Evolutionary conservation across 23 red algal species (phyloP), one percentile per base, ranked within the genome.

Genomic region (Gracilaria vermiculophylla): DNA sequence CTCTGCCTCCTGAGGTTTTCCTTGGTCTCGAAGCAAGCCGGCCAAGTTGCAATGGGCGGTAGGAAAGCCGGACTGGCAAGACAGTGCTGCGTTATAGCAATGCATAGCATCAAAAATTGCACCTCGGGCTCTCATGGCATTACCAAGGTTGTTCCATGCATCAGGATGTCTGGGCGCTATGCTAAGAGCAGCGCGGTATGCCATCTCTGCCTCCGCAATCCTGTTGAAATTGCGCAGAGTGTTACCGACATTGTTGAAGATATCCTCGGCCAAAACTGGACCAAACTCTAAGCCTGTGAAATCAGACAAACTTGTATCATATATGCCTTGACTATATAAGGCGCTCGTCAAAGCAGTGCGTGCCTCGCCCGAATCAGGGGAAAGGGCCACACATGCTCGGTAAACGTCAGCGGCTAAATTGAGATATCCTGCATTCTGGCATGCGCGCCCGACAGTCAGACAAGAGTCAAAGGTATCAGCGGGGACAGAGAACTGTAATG

Each of bases 131-230:
- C 88, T 71, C 78, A 92, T 82, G 4, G 77, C 88, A 41, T 83
- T 92, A 0, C 88, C 88, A 29, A 92, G 77, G 78, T 92, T 92
- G 57, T 92, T 92, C 78, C 77, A 83, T 16, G 88, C 88, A 12
- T 82, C 47, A 33, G 88, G 55, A 83, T 92, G 88, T 37, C 64
- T 57, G 7, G 88, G 88, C 19, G 88, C 56, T 27, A 83, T 83
- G 11, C 70, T 82, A 14, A 92, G 45, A 1, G 78, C 88, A 11
- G 88, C 77, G 27, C 88, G 76, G 36, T 83, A 92, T 0, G 88
- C 77, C 76, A 74, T 76, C 55, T 92, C 88, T 13, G 88, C 78
- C 57, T 92, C 88, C 7, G 19, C 51, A 16, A 69, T 88, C 13
- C 70, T 23, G 32, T 69, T 69, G 39, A 88, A 41, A 13, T 67